Conservation (phyloP, 148 eudicot genomes). For the Chenopodium berlandieri region DNA sequence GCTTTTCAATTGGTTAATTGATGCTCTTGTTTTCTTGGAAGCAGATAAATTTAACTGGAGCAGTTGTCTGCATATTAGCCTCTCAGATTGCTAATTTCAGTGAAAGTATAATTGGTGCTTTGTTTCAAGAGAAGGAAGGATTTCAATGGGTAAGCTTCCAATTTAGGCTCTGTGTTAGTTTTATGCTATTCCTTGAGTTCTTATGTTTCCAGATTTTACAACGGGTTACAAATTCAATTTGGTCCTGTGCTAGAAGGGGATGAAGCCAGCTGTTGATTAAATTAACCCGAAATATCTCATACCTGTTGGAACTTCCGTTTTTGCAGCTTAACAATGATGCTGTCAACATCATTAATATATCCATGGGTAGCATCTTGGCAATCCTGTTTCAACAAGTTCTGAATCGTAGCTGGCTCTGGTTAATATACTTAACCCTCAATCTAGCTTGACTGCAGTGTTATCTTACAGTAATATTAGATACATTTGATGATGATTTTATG, state of each 20-base stretch:
- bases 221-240: not conserved
- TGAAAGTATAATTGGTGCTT: constrained; percentile 90
- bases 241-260: too few species aligned
- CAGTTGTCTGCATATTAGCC: constrained; percentile 71
- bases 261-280: not conserved
- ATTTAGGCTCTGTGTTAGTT: not conserved
- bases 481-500: too few species aligned
- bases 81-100: constrained; percentile 89
- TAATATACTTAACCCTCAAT: not conserved
- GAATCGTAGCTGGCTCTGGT: constrained; percentile 39
- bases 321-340: constrained; percentile 87
- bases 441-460: not conserved
- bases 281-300: not conserved
- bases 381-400: constrained; percentile 59
- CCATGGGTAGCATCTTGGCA: constrained; percentile 78
- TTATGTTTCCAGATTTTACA: not conserved
- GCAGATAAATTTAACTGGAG: constrained; percentile 64
- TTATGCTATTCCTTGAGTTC: not conserved
- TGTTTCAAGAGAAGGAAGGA: constrained; percentile 82
- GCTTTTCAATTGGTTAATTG: not conserved
- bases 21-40: constrained; percentile 9
- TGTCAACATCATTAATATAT: constrained; percentile 83
- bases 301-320: not conserved
- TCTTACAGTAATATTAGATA: not conserved
- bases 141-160: constrained; percentile 71